phyloP scores from a whole-genome alignment of 1,284 basidiomycete genomes.

The Cystobasidium pallidum region DNA sequence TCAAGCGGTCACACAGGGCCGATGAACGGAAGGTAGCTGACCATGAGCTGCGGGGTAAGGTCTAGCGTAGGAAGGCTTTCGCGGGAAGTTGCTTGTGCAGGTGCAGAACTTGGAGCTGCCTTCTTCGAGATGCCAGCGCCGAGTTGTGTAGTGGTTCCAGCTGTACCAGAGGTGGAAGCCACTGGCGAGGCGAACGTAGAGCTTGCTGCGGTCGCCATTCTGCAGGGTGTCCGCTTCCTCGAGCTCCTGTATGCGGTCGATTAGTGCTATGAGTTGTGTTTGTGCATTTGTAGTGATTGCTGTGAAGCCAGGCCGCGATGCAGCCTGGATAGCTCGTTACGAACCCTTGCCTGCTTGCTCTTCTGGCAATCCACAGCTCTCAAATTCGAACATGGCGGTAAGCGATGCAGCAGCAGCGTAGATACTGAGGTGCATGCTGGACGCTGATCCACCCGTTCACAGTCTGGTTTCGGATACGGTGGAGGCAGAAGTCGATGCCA shows the following conservation, averaged over 20 bases:
- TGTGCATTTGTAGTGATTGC: conserved; percentile 2
- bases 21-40: conserved; percentile 11
- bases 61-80: background rate
- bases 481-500: conserved; percentile 86
- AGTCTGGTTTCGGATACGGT: conserved; percentile 69
- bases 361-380: conserved; percentile 12
- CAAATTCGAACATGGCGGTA: conserved; percentile 17
- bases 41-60: conserved; percentile 41
- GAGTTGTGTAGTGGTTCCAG: conserved; percentile 1
- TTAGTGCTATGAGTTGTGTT: background rate
- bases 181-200: conserved; percentile 29
- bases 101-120: conserved; percentile 3
- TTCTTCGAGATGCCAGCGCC: conserved; percentile 11
- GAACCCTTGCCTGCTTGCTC: conserved; percentile 8
- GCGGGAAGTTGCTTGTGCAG: conserved; percentile 1
- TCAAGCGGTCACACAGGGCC: background rate
- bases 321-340: background rate
- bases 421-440: conserved; percentile 3
- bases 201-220: background rate
- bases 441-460: conserved; percentile 11
- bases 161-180: conserved; percentile 28
- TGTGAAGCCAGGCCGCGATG: conserved; percentile 9
- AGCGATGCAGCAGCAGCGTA: background rate
- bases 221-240: background rate
- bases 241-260: background rate